Evolutionary conservation across 75 land plant species (phyloP).

Genomic region (Pinus taeda): DNA sequence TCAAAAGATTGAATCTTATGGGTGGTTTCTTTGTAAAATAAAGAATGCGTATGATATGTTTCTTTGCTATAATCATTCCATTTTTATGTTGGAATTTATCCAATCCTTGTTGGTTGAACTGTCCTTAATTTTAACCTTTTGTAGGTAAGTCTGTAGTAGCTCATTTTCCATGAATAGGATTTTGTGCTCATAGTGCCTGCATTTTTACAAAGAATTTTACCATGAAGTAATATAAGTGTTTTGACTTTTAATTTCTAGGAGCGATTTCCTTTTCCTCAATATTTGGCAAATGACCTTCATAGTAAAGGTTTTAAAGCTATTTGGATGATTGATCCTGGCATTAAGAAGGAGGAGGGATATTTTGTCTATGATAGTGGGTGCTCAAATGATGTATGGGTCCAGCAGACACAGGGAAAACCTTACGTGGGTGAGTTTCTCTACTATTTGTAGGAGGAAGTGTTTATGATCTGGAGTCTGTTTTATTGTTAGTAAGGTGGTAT

Average conservation of each 20-base stretch:
- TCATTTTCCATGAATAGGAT: background rate
- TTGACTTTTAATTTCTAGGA: constrained; percentile 40
- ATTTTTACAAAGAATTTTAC: background rate
- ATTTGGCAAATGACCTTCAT: constrained; percentile 66
- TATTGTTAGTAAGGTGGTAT: background rate
- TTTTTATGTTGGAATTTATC: background rate
- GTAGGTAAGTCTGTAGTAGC: background rate
- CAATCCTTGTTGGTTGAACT: background rate
- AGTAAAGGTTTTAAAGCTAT: constrained; percentile 75
- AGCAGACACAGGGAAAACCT: constrained; percentile 56
- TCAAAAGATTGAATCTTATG: constrained; percentile 3
- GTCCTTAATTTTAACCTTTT: background rate
- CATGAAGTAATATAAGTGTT: background rate
- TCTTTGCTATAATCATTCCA: background rate
- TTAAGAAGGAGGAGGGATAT: constrained; percentile 82
- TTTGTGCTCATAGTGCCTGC: background rate
- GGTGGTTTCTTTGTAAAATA: background rate
- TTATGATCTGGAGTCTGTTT: background rate
- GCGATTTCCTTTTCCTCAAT: constrained; percentile 70
- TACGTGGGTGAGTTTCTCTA: constrained; percentile 59
- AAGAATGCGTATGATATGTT: background rate
- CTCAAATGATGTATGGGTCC: constrained; percentile 66
- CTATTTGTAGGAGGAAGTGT: background rate
- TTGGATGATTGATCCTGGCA: constrained; percentile 99
- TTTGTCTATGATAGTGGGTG: constrained; percentile 83